Base-by-base conservation (phyloP, 495 filamentous ascomycete genomes). In the Pseudomonodictys pantanalensis region DNA sequence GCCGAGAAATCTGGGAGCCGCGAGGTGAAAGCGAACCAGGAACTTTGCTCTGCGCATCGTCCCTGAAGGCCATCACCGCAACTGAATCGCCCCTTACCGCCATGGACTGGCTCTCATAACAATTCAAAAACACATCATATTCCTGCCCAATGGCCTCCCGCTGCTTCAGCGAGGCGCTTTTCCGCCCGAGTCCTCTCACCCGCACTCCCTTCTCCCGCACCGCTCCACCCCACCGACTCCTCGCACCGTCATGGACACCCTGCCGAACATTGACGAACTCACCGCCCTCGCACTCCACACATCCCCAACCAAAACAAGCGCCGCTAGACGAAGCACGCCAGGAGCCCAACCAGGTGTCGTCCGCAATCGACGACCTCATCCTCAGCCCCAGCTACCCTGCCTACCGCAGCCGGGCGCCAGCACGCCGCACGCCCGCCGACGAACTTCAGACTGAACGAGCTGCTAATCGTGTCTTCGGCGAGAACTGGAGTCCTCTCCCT, bases 71-170 rank as follows among this genome's bases (percentile, higher is more conserved):
- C n/a, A n/a, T n/a, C n/a, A n/a, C n/a, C n/a, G n/a, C n/a, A n/a
- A n/a, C n/a, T n/a, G n/a, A n/a, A n/a, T 49, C 11, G 23, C n/a
- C 5, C 23, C 38, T 3, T 38, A 47, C 28, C 7, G 23, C 38
- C 41, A 45, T 55, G 52, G 30, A 22, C 25, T 20, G 9, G 5
- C 50, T 24, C 23, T 12, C 52, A 23, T 44, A 23, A 33, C 52
- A 10, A 18, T 22, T 22, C 38, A 41, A 12, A 18, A 41, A n/a
- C 30, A 45, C 9, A 46, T 32, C 29, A 32, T 15, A 49, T 48
- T 26, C 17, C 18, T 28, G 20, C 18, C 24, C 24, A 11, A 61
- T 61, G 58, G 58, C 50, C 28, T 54, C 58, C 49, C 59, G 60
- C 45, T 45, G 11, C 2, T 23, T 58, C 29, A 32, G 58, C 39